Evolutionary conservation across 2,329 filamentous ascomycete genomes (phyloP).

Genomic region (Ophiostoma montium): DNA sequence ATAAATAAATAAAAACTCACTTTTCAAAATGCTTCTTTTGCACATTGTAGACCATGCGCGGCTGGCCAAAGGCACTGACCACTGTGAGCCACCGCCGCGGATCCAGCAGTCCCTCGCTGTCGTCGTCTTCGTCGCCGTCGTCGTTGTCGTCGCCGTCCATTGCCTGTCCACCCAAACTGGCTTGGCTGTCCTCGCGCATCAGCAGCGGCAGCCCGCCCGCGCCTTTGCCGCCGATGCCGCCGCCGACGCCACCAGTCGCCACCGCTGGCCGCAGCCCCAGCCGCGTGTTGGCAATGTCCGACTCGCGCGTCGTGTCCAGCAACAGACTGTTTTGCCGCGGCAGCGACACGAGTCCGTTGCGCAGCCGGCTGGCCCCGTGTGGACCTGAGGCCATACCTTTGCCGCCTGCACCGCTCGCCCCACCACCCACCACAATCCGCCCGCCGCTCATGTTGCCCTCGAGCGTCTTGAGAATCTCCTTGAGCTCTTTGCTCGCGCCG

Average conservation of each 20-base stretch:
- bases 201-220: slow-evolving; percentile 19
- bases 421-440: slow-evolving; percentile 36
- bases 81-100: slow-evolving; percentile 74
- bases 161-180: slow-evolving; percentile 47
- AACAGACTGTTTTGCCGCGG: slow-evolving; percentile 50
- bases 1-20: too few species aligned
- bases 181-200: slow-evolving; percentile 45
- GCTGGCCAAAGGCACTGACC: slow-evolving; percentile 73
- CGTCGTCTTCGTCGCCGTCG: slow-evolving; percentile 49
- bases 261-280: slow-evolving; percentile 34
- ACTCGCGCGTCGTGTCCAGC: slow-evolving; percentile 39
- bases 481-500: slow-evolving; percentile 60
- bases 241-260: slow-evolving; percentile 11
- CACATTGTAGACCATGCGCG: slow-evolving; percentile 61
- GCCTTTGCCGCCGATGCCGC: neutral
- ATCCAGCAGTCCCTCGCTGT: slow-evolving; percentile 49
- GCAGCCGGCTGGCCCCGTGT: neutral
- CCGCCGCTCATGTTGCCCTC: slow-evolving; percentile 88
- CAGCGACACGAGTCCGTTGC: slow-evolving; percentile 19
- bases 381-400: neutral
- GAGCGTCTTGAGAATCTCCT: slow-evolving; percentile 67
- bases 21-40: slow-evolving; percentile 78
- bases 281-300: slow-evolving; percentile 37
- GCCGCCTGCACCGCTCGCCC: slow-evolving; percentile 13
- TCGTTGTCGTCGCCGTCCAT: slow-evolving; percentile 34